Conservation (phyloP, 2,329 filamentous ascomycete species). For the Fusarium nelsonii region DNA sequence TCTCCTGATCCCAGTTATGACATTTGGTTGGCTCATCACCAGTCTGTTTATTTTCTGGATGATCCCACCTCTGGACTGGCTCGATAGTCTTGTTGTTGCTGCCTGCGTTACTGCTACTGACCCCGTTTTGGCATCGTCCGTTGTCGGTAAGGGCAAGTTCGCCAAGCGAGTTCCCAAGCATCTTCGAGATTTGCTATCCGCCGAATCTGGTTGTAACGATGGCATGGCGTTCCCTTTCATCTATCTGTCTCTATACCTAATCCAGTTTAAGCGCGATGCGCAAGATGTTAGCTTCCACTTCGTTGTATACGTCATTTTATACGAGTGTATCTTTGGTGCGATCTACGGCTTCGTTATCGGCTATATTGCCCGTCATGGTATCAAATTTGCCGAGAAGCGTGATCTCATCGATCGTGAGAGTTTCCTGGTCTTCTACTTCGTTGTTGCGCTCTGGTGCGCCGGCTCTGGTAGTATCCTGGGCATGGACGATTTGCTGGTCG, state of each 20-base stretch:
- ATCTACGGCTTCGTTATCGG: slow-evolving; percentile 89
- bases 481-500: slow-evolving; percentile 92
- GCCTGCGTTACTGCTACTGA: slow-evolving; percentile 98
- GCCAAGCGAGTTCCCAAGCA: slow-evolving; percentile 98
- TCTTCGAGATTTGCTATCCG: slow-evolving; percentile 92
- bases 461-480: slow-evolving; percentile 92
- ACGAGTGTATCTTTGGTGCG: slow-evolving; percentile 95
- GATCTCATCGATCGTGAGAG: slow-evolving; percentile 95
- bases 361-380: slow-evolving; percentile 89
- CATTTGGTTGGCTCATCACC: slow-evolving; percentile 91
- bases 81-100: slow-evolving; percentile 87
- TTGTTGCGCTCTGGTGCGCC: slow-evolving; percentile 93
- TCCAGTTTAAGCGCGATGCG: slow-evolving; percentile 80
- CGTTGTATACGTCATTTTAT: slow-evolving; percentile 89
- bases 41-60: slow-evolving; percentile 97
- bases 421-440: slow-evolving; percentile 98
- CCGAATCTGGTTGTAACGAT: slow-evolving; percentile 98
- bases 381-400: slow-evolving; percentile 85
- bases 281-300: slow-evolving; percentile 82
- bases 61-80: slow-evolving; percentile 81
- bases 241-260: slow-evolving; percentile 90
- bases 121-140: slow-evolving; percentile 94
- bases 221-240: slow-evolving; percentile 99
- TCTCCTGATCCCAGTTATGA: slow-evolving; percentile 95
- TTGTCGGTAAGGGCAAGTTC: slow-evolving; percentile 99